Percentiles rank a stretch among this genome's conserved stretches.
These are phyloP conservation scores for Trichophyton simii DNA, from an alignment of 2,329 filamentous ascomycete species.

Conservation along the genomic window DNA sequence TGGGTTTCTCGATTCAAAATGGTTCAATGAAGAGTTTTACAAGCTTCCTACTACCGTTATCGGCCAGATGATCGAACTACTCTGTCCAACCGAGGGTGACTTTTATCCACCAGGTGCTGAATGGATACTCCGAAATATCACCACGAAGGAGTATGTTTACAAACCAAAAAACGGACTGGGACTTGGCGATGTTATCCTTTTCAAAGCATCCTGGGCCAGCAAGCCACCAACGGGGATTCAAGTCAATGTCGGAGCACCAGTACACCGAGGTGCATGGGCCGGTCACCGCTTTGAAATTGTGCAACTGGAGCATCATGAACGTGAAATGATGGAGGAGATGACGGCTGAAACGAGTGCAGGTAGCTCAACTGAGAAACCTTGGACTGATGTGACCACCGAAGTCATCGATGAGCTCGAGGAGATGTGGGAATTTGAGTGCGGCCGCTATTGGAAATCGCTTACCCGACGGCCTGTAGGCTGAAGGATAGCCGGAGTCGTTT, in stretches of 20 bases:
- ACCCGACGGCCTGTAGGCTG: background rate
- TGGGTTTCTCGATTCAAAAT: background rate
- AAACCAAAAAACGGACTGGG: background rate
- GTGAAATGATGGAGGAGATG: background rate
- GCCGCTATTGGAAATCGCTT: background rate
- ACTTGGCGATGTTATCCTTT: background rate
- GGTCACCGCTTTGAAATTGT: conserved; percentile 2
- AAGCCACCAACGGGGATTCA: background rate
- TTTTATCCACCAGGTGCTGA: background rate
- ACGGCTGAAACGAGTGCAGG: background rate
- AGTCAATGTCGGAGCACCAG: background rate
- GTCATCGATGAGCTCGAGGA: background rate
- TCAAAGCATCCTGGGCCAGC: background rate
- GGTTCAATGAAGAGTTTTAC: conserved; percentile 4
- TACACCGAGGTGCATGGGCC: conserved; percentile 3
- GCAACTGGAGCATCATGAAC: background rate
- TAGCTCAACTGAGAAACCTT: background rate
- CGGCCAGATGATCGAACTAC: background rate
- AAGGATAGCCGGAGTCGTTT: background rate
- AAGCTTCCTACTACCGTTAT: background rate
- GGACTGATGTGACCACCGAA: background rate
- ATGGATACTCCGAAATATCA: conserved; percentile 1
- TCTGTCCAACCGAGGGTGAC: background rate
- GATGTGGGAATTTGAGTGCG: background rate
- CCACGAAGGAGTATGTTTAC: background rate